Conservation (phyloP, 495 filamentous ascomycete species). For the Trichodelitschia bisporula region DNA sequence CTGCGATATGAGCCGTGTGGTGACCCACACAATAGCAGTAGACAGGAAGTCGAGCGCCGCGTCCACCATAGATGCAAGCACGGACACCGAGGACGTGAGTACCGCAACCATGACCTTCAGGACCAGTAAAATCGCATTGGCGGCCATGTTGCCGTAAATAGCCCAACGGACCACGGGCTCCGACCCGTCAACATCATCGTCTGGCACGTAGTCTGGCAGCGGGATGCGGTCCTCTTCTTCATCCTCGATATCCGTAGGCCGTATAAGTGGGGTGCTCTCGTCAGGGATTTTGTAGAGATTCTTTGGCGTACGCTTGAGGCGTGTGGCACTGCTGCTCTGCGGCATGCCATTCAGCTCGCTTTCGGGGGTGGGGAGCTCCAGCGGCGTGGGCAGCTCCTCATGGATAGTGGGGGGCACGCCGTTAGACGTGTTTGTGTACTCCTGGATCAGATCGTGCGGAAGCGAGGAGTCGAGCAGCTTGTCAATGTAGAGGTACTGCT, state of each 20-base stretch:
- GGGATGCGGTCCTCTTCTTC: constrained; percentile 7
- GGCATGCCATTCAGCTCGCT: background rate
- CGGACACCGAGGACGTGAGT: constrained; percentile 62
- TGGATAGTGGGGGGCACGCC: constrained; percentile 31
- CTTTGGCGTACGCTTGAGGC: constrained; percentile 50
- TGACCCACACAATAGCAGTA: constrained; percentile 69
- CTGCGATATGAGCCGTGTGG: constrained; percentile 44
- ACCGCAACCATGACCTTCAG: constrained; percentile 62
- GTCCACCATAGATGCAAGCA: constrained; percentile 74
- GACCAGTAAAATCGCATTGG: constrained; percentile 51
- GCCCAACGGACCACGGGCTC: constrained; percentile 48
- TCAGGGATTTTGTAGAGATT: constrained; percentile 54
- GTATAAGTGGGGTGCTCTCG: constrained; percentile 40
- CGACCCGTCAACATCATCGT: constrained; percentile 35
- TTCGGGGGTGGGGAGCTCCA: constrained; percentile 1
- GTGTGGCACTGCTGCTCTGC: constrained; percentile 4
- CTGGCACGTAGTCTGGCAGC: constrained; percentile 17
- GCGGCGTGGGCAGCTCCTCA: constrained; percentile 18
- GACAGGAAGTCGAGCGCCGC: constrained; percentile 69
- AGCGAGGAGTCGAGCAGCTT: constrained; percentile 72
- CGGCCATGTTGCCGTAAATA: constrained; percentile 68
- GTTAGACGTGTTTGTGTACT: constrained; percentile 38
- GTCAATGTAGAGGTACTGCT: constrained; percentile 80
- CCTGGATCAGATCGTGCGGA: constrained; percentile 64
- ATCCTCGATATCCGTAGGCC: constrained; percentile 15